phyloP scores from a whole-genome alignment of 495 filamentous ascomycete genomes.

The Thermothielavioides terrestris region DNA sequence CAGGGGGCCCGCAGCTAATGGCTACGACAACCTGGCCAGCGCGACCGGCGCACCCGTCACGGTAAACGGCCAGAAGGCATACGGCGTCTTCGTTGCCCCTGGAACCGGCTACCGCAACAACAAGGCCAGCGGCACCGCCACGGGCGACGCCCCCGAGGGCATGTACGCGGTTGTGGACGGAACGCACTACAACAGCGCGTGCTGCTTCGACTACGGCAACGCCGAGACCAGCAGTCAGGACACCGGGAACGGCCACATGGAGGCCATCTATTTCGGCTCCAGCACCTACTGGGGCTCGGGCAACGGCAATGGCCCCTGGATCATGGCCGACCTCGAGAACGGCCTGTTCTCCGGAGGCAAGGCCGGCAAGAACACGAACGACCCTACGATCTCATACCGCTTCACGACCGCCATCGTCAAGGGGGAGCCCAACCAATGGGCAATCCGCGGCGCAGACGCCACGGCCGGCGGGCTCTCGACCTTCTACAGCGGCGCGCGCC shows the following conservation, averaged over 20 bases:
- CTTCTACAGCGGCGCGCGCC: not conserved
- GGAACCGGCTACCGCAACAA: not conserved
- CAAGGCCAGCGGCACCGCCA: not conserved
- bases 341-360: not conserved
- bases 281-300: not conserved
- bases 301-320: not conserved
- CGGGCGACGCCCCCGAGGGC: not conserved
- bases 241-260: not conserved
- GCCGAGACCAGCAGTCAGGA: not conserved
- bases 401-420: not conserved
- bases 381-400: not conserved
- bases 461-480: not conserved
- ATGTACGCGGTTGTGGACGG: not conserved
- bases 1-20: not conserved
- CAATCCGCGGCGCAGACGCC: not conserved
- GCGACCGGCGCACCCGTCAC: not conserved
- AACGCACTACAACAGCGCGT: not conserved
- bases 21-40: not conserved
- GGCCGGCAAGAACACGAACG: not conserved
- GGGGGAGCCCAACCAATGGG: not conserved
- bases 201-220: not conserved
- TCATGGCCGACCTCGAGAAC: not conserved
- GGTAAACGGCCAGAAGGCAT: not conserved
- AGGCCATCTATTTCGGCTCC: not conserved
- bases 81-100: not conserved